Evolutionary conservation across 2,329 filamentous ascomycete species (phyloP).

Genomic region (Tolypocladium tundrense): DNA sequence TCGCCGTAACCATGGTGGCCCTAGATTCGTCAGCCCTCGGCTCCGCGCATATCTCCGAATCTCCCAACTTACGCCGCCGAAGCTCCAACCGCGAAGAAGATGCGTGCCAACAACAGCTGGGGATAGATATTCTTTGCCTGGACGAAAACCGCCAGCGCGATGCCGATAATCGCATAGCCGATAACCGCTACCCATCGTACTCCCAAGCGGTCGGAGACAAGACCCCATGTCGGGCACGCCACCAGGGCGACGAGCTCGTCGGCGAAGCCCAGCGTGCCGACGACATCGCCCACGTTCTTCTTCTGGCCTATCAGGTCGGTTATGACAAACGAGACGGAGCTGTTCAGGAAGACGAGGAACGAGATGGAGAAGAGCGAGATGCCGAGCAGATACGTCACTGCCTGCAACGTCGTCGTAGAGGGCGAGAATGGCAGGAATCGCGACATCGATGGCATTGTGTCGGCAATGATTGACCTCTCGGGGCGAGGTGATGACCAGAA

Average conservation of each 20-base stretch:
- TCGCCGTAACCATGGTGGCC: constrained; percentile 94
- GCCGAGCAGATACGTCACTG: constrained; percentile 67
- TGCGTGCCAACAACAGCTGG: constrained; percentile 69
- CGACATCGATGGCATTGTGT: constrained; percentile 24
- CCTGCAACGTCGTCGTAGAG: constrained; percentile 50
- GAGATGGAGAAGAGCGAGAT: constrained; percentile 81
- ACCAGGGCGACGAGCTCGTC: constrained; percentile 75
- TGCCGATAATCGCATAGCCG: constrained; percentile 73
- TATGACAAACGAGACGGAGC: constrained; percentile 73
- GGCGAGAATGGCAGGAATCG: constrained; percentile 47
- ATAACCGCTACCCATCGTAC: constrained; percentile 62
- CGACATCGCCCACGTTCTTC: constrained; percentile 64
- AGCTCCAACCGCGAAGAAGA: constrained; percentile 83
- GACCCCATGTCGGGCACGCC: constrained; percentile 71
- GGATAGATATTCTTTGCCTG: constrained; percentile 84
- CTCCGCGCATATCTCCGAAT: neutral
- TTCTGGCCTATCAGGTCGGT: constrained; percentile 72
- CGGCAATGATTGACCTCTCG: constrained; percentile 1
- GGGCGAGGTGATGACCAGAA: constrained; percentile 3
- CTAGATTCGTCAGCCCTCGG: constrained; percentile 21
- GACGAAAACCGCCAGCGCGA: constrained; percentile 70
- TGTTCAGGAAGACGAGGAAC: constrained; percentile 84
- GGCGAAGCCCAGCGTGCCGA: constrained; percentile 75
- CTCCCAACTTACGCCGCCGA: constrained; percentile 63
- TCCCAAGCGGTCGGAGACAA: constrained; percentile 66